phyloP scores from a whole-genome alignment of 2,329 filamentous ascomycete species.

The Macrophomina phaseolina region DNA sequence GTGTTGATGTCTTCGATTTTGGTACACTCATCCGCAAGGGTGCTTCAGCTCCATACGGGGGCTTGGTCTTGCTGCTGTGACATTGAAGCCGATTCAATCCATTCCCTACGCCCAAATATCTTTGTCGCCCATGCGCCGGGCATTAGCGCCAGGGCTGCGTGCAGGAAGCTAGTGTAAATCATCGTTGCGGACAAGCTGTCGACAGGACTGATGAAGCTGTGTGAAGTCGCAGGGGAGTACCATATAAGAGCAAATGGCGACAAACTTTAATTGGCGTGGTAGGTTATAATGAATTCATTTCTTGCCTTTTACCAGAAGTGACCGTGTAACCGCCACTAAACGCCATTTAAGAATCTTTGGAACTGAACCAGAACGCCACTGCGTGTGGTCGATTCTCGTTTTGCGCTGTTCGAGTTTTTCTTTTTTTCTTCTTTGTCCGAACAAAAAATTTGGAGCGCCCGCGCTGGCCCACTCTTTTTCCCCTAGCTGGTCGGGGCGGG shows the following conservation, averaged over 20 bases:
- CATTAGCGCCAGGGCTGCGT: no score
- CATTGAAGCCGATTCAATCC: no score
- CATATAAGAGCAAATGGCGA: neutral
- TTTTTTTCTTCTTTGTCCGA: conserved; percentile 13
- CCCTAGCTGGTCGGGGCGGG: neutral
- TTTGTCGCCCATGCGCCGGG: no score
- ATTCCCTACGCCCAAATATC: no score
- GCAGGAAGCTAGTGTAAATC: no score
- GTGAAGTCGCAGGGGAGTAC: no score
- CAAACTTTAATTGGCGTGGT: conserved; percentile 4
- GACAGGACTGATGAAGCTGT: no score
- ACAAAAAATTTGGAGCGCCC: no score
- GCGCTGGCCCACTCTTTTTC: no score
- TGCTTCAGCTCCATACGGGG: no score
- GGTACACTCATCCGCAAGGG: neutral
- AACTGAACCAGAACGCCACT: conserved; percentile 35
- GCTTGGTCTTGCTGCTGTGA: no score
- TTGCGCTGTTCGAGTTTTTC: neutral
- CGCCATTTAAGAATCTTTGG: conserved; percentile 67
- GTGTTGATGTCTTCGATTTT: neutral
- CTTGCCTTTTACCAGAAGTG: conserved; percentile 84
- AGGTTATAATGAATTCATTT: conserved; percentile 64
- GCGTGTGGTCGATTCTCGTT: conserved; percentile 27
- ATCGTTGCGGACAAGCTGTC: no score
- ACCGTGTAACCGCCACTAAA: conserved; percentile 69